Base-by-base conservation (phyloP, 768 basidiomycete species). In the Xanthoconium purpureum region DNA sequence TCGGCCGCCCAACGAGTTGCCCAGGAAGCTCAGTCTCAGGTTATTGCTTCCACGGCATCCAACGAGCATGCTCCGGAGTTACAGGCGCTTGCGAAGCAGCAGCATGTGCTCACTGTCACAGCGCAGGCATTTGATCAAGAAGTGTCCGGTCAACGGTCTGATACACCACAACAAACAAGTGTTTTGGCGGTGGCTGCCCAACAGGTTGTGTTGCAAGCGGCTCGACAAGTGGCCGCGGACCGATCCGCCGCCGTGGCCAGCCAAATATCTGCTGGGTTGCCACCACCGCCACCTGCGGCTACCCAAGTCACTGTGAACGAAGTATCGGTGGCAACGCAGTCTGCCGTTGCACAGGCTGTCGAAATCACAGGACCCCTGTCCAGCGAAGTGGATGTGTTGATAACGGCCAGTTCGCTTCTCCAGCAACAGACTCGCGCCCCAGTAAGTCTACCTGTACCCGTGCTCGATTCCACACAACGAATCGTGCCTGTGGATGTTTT, bases 321-420 rank as follows among this genome's bases (percentile, higher is more conserved):
- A 54, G 80, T 82, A 20, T 82, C 81, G 6, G 79, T 79, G 36
- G 81, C 80, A 47, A 82, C 91, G 28, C 85, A 90, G 66, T 81
- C 86, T 15, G 91, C 89, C 18, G 89, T 93, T 57, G 91, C 89
- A 35, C 83, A 86, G 66, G 91, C 91, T 38, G 89, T 93, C 38
- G 87, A 87, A 65, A 82, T 85, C 67, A 84, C 84, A 39, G 88
- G 88, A 32, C 82, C 84, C 15, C 71, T 80, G 40, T 87, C 88
- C 36, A 89, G 84, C 52, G 90, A 90, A 64, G 85, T 92, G 50
- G 89, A 91, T 63, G 88, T 91, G 61, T 78, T 91, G 64, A 84
- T 88, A 64, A 84, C 88, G 4, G 88, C 89, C 39, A 78, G 73
- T 59, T 75, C 78, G 43, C 73, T 83, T 50, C 74, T 80, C 29